Evolutionary conservation across 257 asterid genomes (phyloP).

Genomic region (Capsicum chinense): DNA sequence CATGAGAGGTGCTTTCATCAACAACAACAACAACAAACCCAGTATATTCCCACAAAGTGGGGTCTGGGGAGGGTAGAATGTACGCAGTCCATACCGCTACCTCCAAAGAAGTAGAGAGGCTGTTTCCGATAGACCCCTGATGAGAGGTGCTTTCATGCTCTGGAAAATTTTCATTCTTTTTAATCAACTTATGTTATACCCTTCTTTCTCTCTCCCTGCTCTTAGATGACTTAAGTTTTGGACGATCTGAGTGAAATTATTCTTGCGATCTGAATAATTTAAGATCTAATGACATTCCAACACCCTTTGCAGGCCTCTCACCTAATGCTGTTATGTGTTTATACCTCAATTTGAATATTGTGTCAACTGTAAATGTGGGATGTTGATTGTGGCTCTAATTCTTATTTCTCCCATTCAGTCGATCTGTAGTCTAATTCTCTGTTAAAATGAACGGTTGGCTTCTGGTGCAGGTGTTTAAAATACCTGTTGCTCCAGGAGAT

Average conservation of each 20-base stretch:
- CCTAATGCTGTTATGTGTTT: not conserved
- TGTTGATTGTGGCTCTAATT: not conserved
- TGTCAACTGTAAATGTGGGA: conserved; percentile 7
- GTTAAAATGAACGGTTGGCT: conserved; percentile 18
- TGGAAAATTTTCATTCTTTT: not conserved
- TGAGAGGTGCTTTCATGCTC: not conserved
- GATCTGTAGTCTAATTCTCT: not conserved
- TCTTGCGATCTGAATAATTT: conserved; percentile 1
- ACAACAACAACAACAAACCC: no score
- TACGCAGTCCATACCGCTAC: no score
- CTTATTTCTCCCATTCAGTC: not conserved
- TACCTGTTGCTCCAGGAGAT: conserved; percentile 92
- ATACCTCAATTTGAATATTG: not conserved
- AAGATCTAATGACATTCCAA: not conserved
- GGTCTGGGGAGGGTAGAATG: no score
- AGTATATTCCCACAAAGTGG: no score
- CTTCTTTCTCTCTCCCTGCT: not conserved
- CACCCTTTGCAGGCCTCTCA: not conserved
- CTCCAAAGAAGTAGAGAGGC: no score
- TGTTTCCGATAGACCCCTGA: no score
- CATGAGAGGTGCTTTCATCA: not conserved
- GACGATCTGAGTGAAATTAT: not conserved
- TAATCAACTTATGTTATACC: not conserved
- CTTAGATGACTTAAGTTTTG: conserved; percentile 10
- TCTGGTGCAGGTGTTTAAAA: conserved; percentile 72